These are phyloP conservation scores for Coemansia sp. DNA, from an alignment of 192 early-diverging fungal species.

Conservation along the genomic window DNA sequence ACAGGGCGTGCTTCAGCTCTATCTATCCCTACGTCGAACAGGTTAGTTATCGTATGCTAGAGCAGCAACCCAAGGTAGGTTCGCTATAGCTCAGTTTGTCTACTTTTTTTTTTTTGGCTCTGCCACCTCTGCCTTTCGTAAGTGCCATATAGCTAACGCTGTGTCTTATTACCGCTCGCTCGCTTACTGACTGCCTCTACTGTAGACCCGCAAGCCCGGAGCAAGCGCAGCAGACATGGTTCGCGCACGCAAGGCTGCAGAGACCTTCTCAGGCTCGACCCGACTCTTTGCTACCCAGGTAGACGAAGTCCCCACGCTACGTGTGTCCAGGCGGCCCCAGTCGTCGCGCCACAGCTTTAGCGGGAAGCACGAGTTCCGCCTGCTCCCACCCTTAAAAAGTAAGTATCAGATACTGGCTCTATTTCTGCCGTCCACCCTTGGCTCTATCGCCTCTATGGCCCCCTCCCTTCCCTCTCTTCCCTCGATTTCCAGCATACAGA, in stretches of 20 bases:
- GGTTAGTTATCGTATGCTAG: slow-evolving; percentile 35
- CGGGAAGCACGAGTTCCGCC: slow-evolving; percentile 52
- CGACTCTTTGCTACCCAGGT: slow-evolving; percentile 48
- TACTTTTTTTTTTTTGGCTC: background rate
- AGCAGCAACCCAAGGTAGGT: slow-evolving; percentile 48
- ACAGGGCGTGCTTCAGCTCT: background rate
- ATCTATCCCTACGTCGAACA: background rate
- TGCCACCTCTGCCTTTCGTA: background rate
- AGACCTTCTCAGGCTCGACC: slow-evolving; percentile 38
- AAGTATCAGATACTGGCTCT: slow-evolving; percentile 28
- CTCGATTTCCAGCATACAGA: background rate
- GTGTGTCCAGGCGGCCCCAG: slow-evolving; percentile 50
- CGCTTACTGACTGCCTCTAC: background rate
- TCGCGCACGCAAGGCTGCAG: slow-evolving; percentile 51
- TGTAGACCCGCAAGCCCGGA: slow-evolving; percentile 50
- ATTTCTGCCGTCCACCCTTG: slow-evolving; percentile 8
- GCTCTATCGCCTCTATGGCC: background rate
- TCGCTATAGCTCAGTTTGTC: slow-evolving; percentile 13
- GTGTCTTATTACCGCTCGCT: background rate
- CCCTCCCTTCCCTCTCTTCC: background rate
- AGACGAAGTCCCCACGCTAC: slow-evolving; percentile 48
- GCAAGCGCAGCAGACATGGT: slow-evolving; percentile 39
- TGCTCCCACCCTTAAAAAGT: slow-evolving; percentile 50
- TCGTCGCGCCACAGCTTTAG: slow-evolving; percentile 58
- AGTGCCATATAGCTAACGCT: slow-evolving; percentile 2